phyloP scores from a whole-genome alignment of 768 basidiomycete species.

The Pholiota molesta region DNA sequence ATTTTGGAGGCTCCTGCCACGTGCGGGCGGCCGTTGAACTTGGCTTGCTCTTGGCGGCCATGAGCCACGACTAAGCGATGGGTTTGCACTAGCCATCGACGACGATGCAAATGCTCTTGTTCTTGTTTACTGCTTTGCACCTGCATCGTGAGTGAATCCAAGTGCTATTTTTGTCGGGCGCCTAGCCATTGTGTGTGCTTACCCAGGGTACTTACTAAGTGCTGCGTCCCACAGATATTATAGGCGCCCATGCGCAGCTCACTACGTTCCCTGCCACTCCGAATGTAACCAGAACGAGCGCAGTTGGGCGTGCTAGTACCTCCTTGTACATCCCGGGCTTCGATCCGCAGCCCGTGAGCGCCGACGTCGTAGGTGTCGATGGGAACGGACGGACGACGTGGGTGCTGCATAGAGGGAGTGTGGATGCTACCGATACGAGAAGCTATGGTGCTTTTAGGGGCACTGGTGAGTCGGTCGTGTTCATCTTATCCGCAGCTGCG shows the following conservation, averaged over 20 bases:
- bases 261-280: not conserved
- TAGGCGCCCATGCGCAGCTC: not conserved
- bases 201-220: not conserved
- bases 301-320: constrained; percentile 16
- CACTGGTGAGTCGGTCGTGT: constrained; percentile 34
- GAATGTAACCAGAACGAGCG: not conserved
- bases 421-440: constrained; percentile 32
- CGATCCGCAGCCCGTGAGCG: constrained; percentile 46
- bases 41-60: too few relatives aligned
- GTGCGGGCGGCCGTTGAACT: too few relatives aligned
- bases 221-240: not conserved
- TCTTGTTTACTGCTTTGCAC: not conserved
- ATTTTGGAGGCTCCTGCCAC: too few relatives aligned
- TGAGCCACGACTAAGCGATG: too few relatives aligned
- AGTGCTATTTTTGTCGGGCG: not conserved
- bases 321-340: constrained; percentile 51
- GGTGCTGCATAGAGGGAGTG: constrained; percentile 35
- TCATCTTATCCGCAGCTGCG: not conserved
- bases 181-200: not conserved
- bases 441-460: constrained; percentile 36
- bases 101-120: not conserved
- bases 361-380: constrained; percentile 43
- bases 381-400: constrained; percentile 45
- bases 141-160: not conserved
- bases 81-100: not conserved